phyloP scores from a whole-genome alignment of 805 yeast species.

The Ogataea saltuana region DNA sequence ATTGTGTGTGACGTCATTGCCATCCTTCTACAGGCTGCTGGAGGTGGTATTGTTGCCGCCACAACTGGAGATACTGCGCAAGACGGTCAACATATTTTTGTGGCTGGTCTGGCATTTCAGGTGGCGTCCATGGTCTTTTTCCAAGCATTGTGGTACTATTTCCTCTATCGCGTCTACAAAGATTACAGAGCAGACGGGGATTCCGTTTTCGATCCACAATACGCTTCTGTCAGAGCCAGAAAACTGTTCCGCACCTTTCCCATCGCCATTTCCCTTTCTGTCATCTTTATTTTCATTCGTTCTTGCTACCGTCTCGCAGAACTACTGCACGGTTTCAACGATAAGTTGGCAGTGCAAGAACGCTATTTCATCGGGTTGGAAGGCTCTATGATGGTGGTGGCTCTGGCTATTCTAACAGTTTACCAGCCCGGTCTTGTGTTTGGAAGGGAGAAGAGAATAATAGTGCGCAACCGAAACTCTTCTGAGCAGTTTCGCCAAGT shows the following conservation, averaged over 20 bases:
- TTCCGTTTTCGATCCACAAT: slow-evolving; percentile 39
- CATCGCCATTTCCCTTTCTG: slow-evolving; percentile 45
- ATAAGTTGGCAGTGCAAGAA: slow-evolving; percentile 63
- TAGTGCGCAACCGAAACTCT: slow-evolving; percentile 18
- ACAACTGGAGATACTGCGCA: slow-evolving; percentile 39
- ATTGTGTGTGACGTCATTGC: slow-evolving; percentile 65
- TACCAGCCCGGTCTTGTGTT: slow-evolving; percentile 67
- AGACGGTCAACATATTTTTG: slow-evolving; percentile 66
- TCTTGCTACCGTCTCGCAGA: slow-evolving; percentile 76
- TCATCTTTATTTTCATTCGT: slow-evolving; percentile 58
- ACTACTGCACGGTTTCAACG: slow-evolving; percentile 70
- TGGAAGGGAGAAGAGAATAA: slow-evolving; percentile 30
- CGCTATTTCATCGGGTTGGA: slow-evolving; percentile 60
- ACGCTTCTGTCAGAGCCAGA: slow-evolving; percentile 37
- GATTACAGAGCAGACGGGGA: slow-evolving; percentile 30
- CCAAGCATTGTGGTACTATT: slow-evolving; percentile 48
- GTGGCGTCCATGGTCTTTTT: slow-evolving; percentile 69
- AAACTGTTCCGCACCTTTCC: slow-evolving; percentile 45
- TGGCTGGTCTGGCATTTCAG: slow-evolving; percentile 78
- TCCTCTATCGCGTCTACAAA: slow-evolving; percentile 43
- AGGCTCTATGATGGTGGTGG: slow-evolving; percentile 58
- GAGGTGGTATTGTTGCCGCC: slow-evolving; percentile 75
- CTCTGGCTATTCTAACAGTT: slow-evolving; percentile 47
- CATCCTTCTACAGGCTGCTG: slow-evolving; percentile 66
- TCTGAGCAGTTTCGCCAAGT: no score